These are phyloP conservation scores for Ogataea salicorniae DNA, from an alignment of 805 yeast species.

Conservation along the genomic window DNA sequence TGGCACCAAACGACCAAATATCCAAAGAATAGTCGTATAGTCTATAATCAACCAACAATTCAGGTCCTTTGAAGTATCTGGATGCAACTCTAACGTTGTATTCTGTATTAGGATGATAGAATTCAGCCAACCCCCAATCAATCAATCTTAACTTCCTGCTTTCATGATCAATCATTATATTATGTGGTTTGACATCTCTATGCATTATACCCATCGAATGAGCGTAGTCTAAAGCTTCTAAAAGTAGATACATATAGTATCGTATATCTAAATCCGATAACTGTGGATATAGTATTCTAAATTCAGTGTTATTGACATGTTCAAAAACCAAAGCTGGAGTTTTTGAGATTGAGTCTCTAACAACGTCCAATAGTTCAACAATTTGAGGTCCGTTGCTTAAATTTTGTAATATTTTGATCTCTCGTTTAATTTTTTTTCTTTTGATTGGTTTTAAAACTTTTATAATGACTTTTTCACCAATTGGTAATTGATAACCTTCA, in stretches of 20 bases:
- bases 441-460: conserved; percentile 92
- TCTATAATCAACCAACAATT: conserved; percentile 76
- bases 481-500: conserved; percentile 68
- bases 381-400: conserved; percentile 82
- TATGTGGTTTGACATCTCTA: conserved; percentile 93
- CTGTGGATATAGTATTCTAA: conserved; percentile 74
- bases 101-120: conserved; percentile 83
- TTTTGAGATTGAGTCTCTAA: conserved; percentile 70
- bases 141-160: conserved; percentile 68
- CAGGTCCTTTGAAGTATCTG: conserved; percentile 91
- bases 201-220: conserved; percentile 97
- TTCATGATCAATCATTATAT: conserved; percentile 88
- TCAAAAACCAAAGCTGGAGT: conserved; percentile 89
- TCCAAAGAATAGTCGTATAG: conserved; percentile 90
- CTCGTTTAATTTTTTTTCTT: conserved; percentile 85
- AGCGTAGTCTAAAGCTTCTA: conserved; percentile 80
- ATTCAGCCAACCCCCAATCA: conserved; percentile 96
- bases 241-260: conserved; percentile 73
- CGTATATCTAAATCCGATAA: conserved; percentile 72
- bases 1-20: conserved; percentile 92
- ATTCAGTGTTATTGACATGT: conserved; percentile 76
- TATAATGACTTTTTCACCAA: conserved; percentile 66
- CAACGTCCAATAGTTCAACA: conserved; percentile 71
- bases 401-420: conserved; percentile 81
- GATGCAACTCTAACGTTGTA: conserved; percentile 94